phyloP scores from a whole-genome alignment of 331 rosid genomes.

The Cydonia oblonga region DNA sequence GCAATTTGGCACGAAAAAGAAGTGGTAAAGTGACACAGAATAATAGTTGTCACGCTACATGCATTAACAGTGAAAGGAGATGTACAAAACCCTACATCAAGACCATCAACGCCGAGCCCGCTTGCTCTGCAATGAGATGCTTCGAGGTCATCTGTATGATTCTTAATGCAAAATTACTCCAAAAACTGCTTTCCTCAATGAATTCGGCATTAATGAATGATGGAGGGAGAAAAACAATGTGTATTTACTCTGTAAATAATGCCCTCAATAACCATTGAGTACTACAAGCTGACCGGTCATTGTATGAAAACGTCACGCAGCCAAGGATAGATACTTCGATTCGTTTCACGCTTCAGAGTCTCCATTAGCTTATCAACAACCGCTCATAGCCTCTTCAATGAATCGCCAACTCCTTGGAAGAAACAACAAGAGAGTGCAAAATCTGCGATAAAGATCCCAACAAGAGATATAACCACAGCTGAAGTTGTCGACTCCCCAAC shows the following conservation, averaged over 20 bases:
- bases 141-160: background rate
- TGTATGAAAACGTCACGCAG: background rate
- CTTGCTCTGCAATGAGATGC: background rate
- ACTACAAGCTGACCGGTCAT: background rate
- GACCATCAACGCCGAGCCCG: background rate
- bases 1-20: background rate
- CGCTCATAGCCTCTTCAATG: slow-evolving; percentile 45
- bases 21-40: background rate
- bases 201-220: background rate
- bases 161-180: background rate
- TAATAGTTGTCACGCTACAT: background rate
- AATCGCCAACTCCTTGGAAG: slow-evolving; percentile 94
- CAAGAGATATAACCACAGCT: slow-evolving; percentile 91
- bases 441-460: slow-evolving; percentile 87
- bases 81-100: background rate
- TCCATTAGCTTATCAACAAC: slow-evolving; percentile 3
- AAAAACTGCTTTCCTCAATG: background rate
- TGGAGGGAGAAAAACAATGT: background rate
- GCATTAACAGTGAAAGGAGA: background rate
- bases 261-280: background rate
- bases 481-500: slow-evolving; percentile 96
- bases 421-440: slow-evolving; percentile 72
- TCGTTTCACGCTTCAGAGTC: background rate
- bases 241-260: background rate
- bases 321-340: background rate